Evolutionary conservation across 768 basidiomycete genomes (phyloP), one percentile per base, ranked within the genome.

Genomic region (Tylopilus intermedius): DNA sequence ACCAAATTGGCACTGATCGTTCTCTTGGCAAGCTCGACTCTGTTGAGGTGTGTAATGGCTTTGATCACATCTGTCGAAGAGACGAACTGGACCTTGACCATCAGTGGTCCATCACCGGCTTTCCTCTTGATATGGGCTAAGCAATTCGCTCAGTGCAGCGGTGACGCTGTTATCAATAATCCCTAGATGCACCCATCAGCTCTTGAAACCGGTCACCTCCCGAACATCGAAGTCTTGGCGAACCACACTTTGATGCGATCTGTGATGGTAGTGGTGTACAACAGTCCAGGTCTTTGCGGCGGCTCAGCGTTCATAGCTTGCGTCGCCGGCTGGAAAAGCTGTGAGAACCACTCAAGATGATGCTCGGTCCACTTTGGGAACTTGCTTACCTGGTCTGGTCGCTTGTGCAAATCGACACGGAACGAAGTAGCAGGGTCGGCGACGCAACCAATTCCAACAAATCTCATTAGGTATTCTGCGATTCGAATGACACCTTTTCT

Each of bases 161-260:
- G 69, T 66, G 13, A 76, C 70, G 0, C 55, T 54, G 0, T 54
- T 37, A 0, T 79, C 78, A 3, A 90, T 61, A 18, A 18, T 79
- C 5, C 72, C 71, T 2, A 91, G 56, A 35, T 75, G 70, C 8
- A 90, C 61, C 72, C 80, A 81, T 5, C 76, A 78, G 0, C 83
- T 82, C 59, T 92, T 88, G 39, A 89, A 84, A 1, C 83, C 83
- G 1, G 88, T 89, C 7, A 67, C 63, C 0, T 79, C 74, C 24
- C 71, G 64, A 2, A 90, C 74, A 2, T 74, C 72, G 43, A 87
- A 86, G 0, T 89, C 89, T 0, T 79, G 65, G 30, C 77, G 42
- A 89, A 71, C 21, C 72, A 77, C 18, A 84, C 77, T 47, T 72
- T 75, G 21, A 78, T 81, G 49, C 83, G 77, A 37, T 82, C 78